A percentile compares a stretch with the other conserved stretches of the same genome.
Evolutionary conservation across 805 yeast genomes (phyloP).

Genomic region (Hanseniaspora meyeri): DNA sequence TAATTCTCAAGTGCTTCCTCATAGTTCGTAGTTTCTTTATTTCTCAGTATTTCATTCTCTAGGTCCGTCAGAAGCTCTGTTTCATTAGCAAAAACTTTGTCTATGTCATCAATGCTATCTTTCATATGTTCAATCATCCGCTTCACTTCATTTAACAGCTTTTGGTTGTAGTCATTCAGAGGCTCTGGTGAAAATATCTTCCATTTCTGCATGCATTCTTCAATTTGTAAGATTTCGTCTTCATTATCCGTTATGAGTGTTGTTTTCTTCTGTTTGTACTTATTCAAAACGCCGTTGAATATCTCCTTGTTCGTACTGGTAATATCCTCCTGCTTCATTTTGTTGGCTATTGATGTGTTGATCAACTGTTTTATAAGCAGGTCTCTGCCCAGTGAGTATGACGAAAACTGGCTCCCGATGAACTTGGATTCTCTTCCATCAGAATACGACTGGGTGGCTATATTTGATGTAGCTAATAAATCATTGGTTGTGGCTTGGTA

Average conservation of each 20-base stretch:
- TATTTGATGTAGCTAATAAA: background rate
- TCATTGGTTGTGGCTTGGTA: constrained; percentile 1
- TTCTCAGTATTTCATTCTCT: background rate
- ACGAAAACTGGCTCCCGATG: background rate
- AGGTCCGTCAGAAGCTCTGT: background rate
- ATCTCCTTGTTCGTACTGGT: constrained; percentile 1
- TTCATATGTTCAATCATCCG: background rate
- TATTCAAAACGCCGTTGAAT: constrained; percentile 14
- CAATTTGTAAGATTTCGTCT: constrained; percentile 14
- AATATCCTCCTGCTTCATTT: background rate
- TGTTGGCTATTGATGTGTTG: background rate
- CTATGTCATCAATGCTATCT: constrained; percentile 9
- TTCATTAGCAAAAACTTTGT: background rate
- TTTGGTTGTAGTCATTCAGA: background rate
- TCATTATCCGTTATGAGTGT: constrained; percentile 15
- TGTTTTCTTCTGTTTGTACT: constrained; percentile 13
- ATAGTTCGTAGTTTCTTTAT: background rate
- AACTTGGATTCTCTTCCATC: background rate
- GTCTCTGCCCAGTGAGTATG: constrained; percentile 6
- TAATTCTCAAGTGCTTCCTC: background rate
- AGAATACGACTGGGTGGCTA: background rate
- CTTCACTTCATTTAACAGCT: background rate
- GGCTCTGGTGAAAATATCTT: constrained; percentile 8
- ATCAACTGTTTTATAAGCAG: constrained; percentile 5
- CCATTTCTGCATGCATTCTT: background rate